Evolutionary conservation across 768 basidiomycete genomes (phyloP).

Genomic region (Chalciporus sphaerocephalus): DNA sequence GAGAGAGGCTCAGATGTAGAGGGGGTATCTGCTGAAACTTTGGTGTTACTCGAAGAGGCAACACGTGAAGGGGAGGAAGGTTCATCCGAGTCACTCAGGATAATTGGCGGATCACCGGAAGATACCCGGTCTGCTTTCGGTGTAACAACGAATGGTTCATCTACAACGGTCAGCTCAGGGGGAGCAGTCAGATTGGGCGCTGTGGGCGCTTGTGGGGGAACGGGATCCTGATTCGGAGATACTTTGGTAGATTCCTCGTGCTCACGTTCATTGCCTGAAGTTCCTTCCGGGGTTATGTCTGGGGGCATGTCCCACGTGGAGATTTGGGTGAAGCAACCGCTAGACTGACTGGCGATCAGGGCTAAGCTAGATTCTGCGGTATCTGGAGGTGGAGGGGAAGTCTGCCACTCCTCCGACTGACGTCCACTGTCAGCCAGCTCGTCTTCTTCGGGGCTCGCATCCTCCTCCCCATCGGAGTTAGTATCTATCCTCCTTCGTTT

Average conservation of each 20-base stretch:
- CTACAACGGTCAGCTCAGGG: conserved; percentile 6
- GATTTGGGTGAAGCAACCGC: conserved; percentile 5
- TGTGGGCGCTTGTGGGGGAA: neutral
- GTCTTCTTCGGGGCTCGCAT: neutral
- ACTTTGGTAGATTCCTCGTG: neutral
- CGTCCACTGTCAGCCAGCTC: neutral
- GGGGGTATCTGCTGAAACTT: neutral
- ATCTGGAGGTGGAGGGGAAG: neutral
- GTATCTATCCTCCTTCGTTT: conserved; percentile 15
- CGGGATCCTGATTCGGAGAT: neutral
- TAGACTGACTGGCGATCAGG: neutral
- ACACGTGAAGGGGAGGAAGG: neutral
- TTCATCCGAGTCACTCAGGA: neutral
- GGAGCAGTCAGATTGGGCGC: neutral
- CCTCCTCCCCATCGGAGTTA: neutral
- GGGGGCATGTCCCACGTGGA: conserved; percentile 23
- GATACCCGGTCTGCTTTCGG: neutral
- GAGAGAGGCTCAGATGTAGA: conserved; percentile 38
- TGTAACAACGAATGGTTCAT: neutral
- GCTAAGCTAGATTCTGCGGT: neutral
- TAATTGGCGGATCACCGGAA: neutral
- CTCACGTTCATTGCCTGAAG: neutral
- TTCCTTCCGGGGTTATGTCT: neutral
- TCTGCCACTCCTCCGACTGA: neutral
- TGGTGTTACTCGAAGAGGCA: neutral